Conservation (phyloP, 2,329 filamentous ascomycete species). For the Colletotrichum tropicale region DNA sequence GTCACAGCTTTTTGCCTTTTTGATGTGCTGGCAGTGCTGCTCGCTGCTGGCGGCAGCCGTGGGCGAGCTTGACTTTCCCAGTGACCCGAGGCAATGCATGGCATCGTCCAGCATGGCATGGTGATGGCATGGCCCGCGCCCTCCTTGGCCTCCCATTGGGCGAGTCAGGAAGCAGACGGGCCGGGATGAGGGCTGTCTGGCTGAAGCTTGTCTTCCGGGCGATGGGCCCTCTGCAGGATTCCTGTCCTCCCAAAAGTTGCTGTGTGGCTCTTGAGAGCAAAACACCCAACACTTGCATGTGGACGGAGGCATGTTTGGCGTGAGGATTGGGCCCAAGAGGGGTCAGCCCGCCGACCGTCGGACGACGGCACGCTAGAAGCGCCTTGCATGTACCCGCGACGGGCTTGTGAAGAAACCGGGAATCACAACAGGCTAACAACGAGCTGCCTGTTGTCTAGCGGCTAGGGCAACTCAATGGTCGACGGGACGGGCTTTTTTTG, state of each 20-base stretch:
- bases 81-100: constrained; percentile 12
- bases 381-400: neutral
- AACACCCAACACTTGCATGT: constrained; percentile 11
- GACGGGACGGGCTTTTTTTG: neutral
- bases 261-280: neutral
- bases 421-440: neutral
- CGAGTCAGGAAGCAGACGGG: constrained; percentile 3
- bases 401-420: neutral
- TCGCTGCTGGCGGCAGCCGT: neutral
- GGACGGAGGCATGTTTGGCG: neutral
- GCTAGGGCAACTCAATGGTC: neutral
- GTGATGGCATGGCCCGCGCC: neutral
- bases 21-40: neutral
- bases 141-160: neutral
- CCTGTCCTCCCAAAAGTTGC: neutral
- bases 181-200: constrained; percentile 12
- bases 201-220: constrained; percentile 11
- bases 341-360: neutral
- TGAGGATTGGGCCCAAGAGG: neutral
- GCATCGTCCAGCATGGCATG: neutral
- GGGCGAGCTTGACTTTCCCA: neutral
- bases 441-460: neutral
- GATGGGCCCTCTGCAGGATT: constrained; percentile 2
- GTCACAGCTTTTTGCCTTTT: neutral
- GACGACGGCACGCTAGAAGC: constrained; percentile 17